These are phyloP conservation scores for Septoria petroselini DNA, from an alignment of 2,329 filamentous ascomycete species.

Conservation along the genomic window DNA sequence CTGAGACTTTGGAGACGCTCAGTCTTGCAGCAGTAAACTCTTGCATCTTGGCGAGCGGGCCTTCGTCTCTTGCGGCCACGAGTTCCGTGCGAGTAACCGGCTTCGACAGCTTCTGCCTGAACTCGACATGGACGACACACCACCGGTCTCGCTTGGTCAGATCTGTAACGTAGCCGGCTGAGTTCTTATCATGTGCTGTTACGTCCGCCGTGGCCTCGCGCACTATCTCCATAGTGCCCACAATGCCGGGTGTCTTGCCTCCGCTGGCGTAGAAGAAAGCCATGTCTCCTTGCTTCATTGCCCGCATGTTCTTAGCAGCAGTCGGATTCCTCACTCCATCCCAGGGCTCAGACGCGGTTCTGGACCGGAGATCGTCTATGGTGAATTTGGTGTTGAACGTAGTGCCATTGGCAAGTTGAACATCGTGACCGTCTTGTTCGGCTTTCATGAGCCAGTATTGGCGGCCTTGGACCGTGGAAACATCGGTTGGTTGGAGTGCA, in stretches of 20 bases:
- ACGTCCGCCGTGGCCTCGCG: conserved; percentile 76
- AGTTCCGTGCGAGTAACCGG: conserved; percentile 69
- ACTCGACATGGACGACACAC: conserved; percentile 86
- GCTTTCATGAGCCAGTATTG: conserved; percentile 52
- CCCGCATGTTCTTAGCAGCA: conserved; percentile 84
- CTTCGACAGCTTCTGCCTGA: conserved; percentile 74
- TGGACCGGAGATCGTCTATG: conserved; percentile 79
- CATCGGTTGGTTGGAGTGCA: background rate
- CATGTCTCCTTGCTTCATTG: conserved; percentile 86
- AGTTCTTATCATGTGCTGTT: conserved; percentile 66
- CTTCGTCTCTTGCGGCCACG: conserved; percentile 60
- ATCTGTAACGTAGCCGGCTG: conserved; percentile 80
- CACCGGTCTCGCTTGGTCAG: conserved; percentile 73
- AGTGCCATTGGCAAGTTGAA: conserved; percentile 65
- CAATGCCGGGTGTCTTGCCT: conserved; percentile 83
- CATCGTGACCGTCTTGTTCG: conserved; percentile 78
- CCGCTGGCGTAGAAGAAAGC: conserved; percentile 98
- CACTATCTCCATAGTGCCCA: conserved; percentile 66
- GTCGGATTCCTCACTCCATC: conserved; percentile 58
- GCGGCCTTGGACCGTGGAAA: conserved; percentile 19
- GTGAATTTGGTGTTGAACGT: conserved; percentile 88
- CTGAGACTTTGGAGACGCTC: conserved; percentile 70
- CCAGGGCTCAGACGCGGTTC: conserved; percentile 80
- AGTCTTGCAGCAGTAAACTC: conserved; percentile 77
- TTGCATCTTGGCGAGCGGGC: conserved; percentile 61